Conservation (phyloP, 192 early-diverging fungal species). For the Coemansia umbellata region DNA sequence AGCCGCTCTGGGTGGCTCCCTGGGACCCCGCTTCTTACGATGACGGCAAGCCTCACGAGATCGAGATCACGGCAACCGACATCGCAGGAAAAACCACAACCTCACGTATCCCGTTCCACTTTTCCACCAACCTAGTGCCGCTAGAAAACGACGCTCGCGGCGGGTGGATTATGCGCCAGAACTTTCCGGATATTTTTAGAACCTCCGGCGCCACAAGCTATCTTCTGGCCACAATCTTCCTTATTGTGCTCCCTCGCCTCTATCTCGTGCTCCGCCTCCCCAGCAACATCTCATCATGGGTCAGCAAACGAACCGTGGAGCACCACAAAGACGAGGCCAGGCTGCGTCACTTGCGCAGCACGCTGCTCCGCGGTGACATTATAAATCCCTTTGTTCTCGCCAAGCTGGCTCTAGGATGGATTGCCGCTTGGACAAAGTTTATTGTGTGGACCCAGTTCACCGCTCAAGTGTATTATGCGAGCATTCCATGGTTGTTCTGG, state of each 20-base stretch:
- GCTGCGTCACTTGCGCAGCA: slow-evolving; percentile 1
- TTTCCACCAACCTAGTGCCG: slow-evolving; percentile 58
- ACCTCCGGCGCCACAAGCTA: slow-evolving; percentile 18
- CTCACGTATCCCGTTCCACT: slow-evolving; percentile 58
- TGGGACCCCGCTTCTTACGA: slow-evolving; percentile 73
- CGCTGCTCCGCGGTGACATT: slow-evolving; percentile 9
- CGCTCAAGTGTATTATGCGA: slow-evolving; percentile 35
- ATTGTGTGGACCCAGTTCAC: slow-evolving; percentile 49
- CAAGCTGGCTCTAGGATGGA: slow-evolving; percentile 18
- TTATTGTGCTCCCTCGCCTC: slow-evolving; percentile 30
- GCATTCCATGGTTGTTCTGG: slow-evolving; percentile 52
- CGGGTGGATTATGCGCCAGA: slow-evolving; percentile 66
- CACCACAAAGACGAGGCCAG: slow-evolving; percentile 31
- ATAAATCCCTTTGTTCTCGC: slow-evolving; percentile 2
- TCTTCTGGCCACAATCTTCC: slow-evolving; percentile 42
- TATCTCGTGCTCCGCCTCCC: slow-evolving; percentile 2
- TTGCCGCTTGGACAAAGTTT: slow-evolving; percentile 41
- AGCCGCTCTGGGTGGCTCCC: slow-evolving; percentile 65
- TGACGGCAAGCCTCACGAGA: slow-evolving; percentile 59
- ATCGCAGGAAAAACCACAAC: slow-evolving; percentile 48
- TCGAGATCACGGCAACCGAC: slow-evolving; percentile 64
- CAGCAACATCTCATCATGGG: slow-evolving; percentile 6
- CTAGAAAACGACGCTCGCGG: slow-evolving; percentile 63
- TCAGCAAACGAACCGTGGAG: slow-evolving; percentile 5
- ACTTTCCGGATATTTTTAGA: slow-evolving; percentile 58